These are phyloP conservation scores for Crithidia sp. DNA, from an alignment of 208 protist genomes.

Conservation along the genomic window DNA sequence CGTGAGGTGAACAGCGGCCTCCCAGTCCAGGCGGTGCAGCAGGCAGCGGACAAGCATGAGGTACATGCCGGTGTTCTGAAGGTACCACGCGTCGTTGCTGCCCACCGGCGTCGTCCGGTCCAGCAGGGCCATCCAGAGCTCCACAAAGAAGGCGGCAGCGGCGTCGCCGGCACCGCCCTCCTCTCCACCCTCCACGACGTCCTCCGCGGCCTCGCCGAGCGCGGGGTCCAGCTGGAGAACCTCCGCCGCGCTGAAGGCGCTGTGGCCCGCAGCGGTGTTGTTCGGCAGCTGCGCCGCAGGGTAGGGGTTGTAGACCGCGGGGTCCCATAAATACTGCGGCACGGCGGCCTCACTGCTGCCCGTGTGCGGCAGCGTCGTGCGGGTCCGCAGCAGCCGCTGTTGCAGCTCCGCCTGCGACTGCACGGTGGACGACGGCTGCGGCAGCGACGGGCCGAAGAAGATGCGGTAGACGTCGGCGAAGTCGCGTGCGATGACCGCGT, in stretches of 20 bases:
- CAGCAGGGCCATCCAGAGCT: slow-evolving; percentile 77
- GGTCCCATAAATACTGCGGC: slow-evolving; percentile 79
- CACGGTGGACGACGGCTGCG: slow-evolving; percentile 13
- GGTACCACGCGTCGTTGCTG: slow-evolving; percentile 76
- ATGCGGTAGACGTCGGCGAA: slow-evolving; percentile 60
- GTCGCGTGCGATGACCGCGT: slow-evolving; percentile 70
- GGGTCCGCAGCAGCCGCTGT: slow-evolving; percentile 36
- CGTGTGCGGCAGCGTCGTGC: slow-evolving; percentile 72
- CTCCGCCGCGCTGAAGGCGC: slow-evolving; percentile 17
- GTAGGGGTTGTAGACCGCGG: slow-evolving; percentile 83
- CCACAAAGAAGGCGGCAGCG: slow-evolving; percentile 73
- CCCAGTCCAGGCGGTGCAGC: slow-evolving; percentile 88
- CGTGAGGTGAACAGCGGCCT: slow-evolving; percentile 82
- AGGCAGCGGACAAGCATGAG: slow-evolving; percentile 77
- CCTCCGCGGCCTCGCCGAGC: slow-evolving; percentile 15
- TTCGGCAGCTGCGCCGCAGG: slow-evolving; percentile 40
- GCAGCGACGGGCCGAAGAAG: slow-evolving; percentile 38
- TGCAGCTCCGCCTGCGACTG: slow-evolving; percentile 25
- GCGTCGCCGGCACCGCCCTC: slow-evolving; percentile 11
- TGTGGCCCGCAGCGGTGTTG: background rate
- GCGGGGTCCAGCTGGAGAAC: slow-evolving; percentile 9
- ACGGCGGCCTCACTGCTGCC: slow-evolving; percentile 54
- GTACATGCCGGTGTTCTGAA: slow-evolving; percentile 87
- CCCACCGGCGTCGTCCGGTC: slow-evolving; percentile 53
- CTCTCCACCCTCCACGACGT: slow-evolving; percentile 19